phyloP scores from a whole-genome alignment of 352 stramenopile genomes.

The Globisporangium nunn region DNA sequence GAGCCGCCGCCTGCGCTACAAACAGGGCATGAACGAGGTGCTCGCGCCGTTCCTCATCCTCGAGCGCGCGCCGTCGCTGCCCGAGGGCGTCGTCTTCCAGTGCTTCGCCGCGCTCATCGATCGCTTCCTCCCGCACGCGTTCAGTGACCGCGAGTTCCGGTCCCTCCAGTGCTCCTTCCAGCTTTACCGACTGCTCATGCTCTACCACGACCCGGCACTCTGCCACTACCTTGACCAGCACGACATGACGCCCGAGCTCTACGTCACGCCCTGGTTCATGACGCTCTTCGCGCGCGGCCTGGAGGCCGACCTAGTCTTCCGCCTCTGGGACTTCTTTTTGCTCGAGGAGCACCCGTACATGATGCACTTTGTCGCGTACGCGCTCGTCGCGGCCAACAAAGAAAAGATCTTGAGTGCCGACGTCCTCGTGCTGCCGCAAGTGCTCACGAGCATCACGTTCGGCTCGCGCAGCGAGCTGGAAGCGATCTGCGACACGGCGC shows the following conservation, averaged over 20 bases:
- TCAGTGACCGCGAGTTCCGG: conserved; percentile 85
- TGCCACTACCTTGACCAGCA: conserved; percentile 87
- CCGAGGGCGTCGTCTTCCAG: conserved; percentile 75
- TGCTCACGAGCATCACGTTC: conserved; percentile 73
- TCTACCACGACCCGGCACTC: conserved; percentile 89
- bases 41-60: conserved; percentile 88
- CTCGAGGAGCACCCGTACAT: conserved; percentile 84
- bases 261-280: conserved; percentile 93
- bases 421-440: conserved; percentile 71
- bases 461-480: conserved; percentile 46
- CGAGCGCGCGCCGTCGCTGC: conserved; percentile 26
- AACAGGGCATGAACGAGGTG: conserved; percentile 94
- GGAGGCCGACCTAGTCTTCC: conserved; percentile 61
- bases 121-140: conserved; percentile 84
- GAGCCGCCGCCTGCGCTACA: conserved; percentile 84
- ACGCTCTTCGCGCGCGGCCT: conserved; percentile 88
- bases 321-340: conserved; percentile 90
- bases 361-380: conserved; percentile 87
- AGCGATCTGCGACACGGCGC: conserved; percentile 39
- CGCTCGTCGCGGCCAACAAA: conserved; percentile 59
- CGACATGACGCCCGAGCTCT: conserved; percentile 90
- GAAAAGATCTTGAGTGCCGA: conserved; percentile 56
- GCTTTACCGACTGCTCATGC: conserved; percentile 85
- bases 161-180: conserved; percentile 91
- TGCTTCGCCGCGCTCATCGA: conserved; percentile 88